Base-by-base conservation (phyloP, 768 basidiomycete species). In the Imleria badia region DNA sequence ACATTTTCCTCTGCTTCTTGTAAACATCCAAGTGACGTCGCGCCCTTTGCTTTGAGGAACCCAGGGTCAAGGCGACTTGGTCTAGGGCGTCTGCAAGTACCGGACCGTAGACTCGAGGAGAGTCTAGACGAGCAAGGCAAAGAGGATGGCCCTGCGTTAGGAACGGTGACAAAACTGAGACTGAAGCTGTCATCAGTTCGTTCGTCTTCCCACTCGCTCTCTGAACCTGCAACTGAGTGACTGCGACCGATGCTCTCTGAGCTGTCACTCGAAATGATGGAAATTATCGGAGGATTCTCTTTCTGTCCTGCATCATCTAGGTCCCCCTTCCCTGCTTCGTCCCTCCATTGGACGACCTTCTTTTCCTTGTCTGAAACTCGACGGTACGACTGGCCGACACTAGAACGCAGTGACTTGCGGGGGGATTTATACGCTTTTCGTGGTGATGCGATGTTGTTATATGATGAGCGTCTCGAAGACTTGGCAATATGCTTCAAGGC, bases 171-270 rank as follows among this genome's bases (percentile, higher is more conserved):
- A 65, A 83, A 78, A 66, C 78, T 84, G 55, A 85, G 53, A 59
- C 76, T 82, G 61, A 88, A 65, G 65, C 86, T 89, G 46, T 90
- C 89, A 9, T 94, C 90, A 1, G 87, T 89, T 73, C 82, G 88
- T 65, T 92, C 90, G 65, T 93, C 90, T 71, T 93, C 91, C 91
- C 91, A 93, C 52, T 94, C 91, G 67, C 87, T 91, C 61, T 92
- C 90, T 6, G 88, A 90, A 7, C 83, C 79, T 43, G 84, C 80
- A 22, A 79, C 69, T 5, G 85, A 84, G 34, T 71, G 65, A 42
- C 61, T 60, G 33, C 67, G 71, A 34, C 56, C 55, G 45, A 71
- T 60, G 41, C 68, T 69, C 38, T 69, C 68, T 35, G 60, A 42
- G 31, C 64, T 77, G 53, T 83, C 74, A 17, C 68, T 69, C 14